Evolutionary conservation across 1,284 basidiomycete species (phyloP), one percentile per base, ranked within the genome.

Genomic region (Melampsora americana): DNA sequence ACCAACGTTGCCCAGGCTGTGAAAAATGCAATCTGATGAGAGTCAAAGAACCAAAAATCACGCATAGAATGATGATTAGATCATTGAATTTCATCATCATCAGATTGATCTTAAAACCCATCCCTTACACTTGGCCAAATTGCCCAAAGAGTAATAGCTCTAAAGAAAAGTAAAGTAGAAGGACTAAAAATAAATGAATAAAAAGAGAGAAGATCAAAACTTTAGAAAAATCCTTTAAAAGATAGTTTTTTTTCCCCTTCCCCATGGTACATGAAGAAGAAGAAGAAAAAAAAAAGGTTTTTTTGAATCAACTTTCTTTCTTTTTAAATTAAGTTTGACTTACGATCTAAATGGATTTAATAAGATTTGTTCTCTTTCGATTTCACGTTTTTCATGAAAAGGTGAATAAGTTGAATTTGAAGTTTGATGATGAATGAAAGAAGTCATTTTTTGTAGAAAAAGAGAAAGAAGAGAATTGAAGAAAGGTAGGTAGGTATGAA

Each of bases 121-220:
- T 42, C n/a, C n/a, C 69, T 18, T 26, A 73, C 71, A n/a, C 39
- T 35, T 50, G 71, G 62, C 30, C 65, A 73, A 28, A 73, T 66
- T 16, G 46, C 32, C 70, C 70, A 73, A 28, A 73, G 26, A 30
- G 71, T 73, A 20, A 48, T 65, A 56, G 62, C 71, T 66, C 44
- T 73, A 30, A 73, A 66, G 35, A 73, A 73, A 32, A 73, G 46
- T 18, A 73, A 32, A 16, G 64, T 64, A 18, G 71, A 73, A 30
- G 71, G 62, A 14, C 71, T 72, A 42, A n/a, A n/a, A n/a, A n/a
- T n/a, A n/a, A n/a, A n/a, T n/a, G n/a, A n/a, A n/a, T n/a, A n/a
- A n/a, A n/a, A n/a, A n/a, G n/a, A n/a, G n/a, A n/a, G n/a, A n/a
- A n/a, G n/a, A n/a, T n/a, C n/a, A n/a, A n/a, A n/a, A n/a, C n/a